phyloP scores from a whole-genome alignment of 257 asterid species.

The Scutellaria baicalensis region DNA sequence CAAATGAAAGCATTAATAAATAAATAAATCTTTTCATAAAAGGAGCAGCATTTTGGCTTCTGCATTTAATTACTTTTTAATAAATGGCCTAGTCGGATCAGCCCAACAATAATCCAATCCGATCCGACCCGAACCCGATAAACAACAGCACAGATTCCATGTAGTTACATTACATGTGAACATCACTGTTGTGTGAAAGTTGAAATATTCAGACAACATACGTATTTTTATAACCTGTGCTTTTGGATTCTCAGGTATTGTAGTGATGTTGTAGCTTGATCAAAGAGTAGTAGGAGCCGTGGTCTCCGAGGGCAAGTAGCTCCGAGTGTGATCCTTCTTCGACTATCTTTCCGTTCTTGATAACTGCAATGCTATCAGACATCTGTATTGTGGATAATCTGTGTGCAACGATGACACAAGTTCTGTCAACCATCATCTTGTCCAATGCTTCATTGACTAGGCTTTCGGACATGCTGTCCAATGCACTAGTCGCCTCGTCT shows the following conservation, averaged over 20 bases:
- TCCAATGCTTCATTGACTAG: slow-evolving; percentile 48
- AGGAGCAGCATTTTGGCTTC: slow-evolving; percentile 6
- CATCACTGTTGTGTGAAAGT: no score
- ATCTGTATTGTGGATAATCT: slow-evolving; percentile 42
- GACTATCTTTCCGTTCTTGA: slow-evolving; percentile 37
- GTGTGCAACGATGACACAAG: slow-evolving; percentile 45
- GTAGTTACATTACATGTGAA: no score
- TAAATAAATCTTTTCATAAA: no score
- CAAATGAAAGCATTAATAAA: no score
- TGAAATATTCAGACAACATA: no score
- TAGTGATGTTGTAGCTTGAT: slow-evolving; percentile 30
- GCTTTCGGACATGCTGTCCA: slow-evolving; percentile 36
- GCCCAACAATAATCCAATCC: no score
- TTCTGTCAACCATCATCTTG: slow-evolving; percentile 45
- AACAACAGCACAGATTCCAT: no score
- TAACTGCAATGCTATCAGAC: slow-evolving; percentile 32
- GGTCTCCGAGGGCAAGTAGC: slow-evolving; percentile 32
- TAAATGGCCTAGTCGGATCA: no score
- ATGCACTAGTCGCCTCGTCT: slow-evolving; percentile 53
- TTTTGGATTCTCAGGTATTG: no score
- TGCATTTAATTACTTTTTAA: not conserved
- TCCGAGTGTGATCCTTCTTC: slow-evolving; percentile 41
- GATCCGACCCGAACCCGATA: no score
- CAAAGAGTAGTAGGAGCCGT: slow-evolving; percentile 32
- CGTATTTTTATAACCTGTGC: no score